Percentiles rank a stretch among this genome's conserved stretches.
These are phyloP conservation scores for Cryptosporidium ubiquitum DNA, from an alignment of 169 alveolate genomes.

Conservation along the genomic window DNA sequence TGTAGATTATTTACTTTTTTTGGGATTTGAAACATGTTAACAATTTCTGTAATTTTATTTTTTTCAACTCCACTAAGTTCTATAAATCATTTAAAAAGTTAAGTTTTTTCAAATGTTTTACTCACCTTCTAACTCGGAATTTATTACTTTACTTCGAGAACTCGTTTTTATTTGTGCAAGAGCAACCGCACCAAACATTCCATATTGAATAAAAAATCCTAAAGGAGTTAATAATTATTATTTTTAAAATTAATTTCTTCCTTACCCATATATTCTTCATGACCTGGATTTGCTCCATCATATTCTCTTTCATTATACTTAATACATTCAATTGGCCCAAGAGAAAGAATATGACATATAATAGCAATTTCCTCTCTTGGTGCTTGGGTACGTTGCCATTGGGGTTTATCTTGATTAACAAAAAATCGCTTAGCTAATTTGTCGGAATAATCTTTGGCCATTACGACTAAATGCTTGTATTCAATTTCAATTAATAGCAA, in stretches of 20 bases:
- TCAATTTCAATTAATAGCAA: background rate
- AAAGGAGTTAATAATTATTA: background rate
- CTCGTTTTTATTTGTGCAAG: slow-evolving; percentile 30
- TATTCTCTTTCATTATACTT: slow-evolving; percentile 55
- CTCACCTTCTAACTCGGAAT: slow-evolving; percentile 40
- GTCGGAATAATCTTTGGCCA: slow-evolving; percentile 45
- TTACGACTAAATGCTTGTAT: background rate
- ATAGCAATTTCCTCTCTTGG: slow-evolving; percentile 73
- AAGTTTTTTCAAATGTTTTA: background rate
- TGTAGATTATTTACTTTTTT: slow-evolving; percentile 29
- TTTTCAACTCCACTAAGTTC: slow-evolving; percentile 3
- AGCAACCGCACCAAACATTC: slow-evolving; percentile 73
- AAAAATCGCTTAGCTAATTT: slow-evolving; percentile 51
- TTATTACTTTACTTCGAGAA: background rate
- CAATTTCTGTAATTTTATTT: slow-evolving; percentile 45
- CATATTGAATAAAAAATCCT: slow-evolving; percentile 66
- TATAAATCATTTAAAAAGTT: background rate
- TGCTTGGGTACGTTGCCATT: slow-evolving; percentile 72
- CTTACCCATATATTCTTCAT: slow-evolving; percentile 69
- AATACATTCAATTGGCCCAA: slow-evolving; percentile 39
- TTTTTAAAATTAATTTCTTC: background rate
- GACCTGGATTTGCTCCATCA: slow-evolving; percentile 73
- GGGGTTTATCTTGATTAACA: slow-evolving; percentile 49
- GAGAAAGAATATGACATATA: slow-evolving; percentile 68
- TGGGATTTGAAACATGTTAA: slow-evolving; percentile 45